Base-by-base conservation (phyloP, 441 rosid species). In the Populus tomentosa region DNA sequence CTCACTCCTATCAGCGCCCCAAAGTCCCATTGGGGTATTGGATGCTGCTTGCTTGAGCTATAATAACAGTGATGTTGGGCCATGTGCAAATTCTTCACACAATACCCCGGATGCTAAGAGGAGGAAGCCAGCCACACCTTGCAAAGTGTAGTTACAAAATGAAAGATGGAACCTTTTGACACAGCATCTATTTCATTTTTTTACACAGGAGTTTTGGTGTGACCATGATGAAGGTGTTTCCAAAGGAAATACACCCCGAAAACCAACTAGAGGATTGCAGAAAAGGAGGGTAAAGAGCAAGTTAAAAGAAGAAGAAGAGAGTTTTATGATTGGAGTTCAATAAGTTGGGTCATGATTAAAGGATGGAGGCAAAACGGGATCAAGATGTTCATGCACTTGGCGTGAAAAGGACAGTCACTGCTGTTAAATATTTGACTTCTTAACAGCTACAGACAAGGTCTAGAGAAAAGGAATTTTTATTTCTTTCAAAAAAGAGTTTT, bases 41-140 rank as follows among this genome's bases (percentile, higher is more conserved):
- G 96, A 90, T 74, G 32, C 87, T 0, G 88, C 91, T 73, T 88
- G 94, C 86, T 79, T 91, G 84, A 90, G 92, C 89, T 89, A n/a
- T n/a, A n/a, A 86, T 76, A 88, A 81, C 82, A 87, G 86, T 71
- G 86, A 88, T n/a, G 84, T 69, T 72, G 90, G 84, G 64, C 84
- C 86, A 71, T 81, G 83, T 77, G 84, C 84, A 28, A 81, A 79
- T 82, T 87, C 89, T 66, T 83, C 89, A 69, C 85, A 79, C 3
- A 81, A 30, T 18, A 75, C 83, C 73, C 86, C 89, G 1, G 83
- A 75, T 62, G 75, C 83, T 78, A 89, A 89, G 79, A 85, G 88
- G 79, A 87, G 90, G 78, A 88, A 79, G 87, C 83, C 83, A 42
- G 81, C 84, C 75, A 81, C 79, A 82, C 76, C 82, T 14, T 85